Evolutionary conservation across 305 asterid genomes (phyloP).

Genomic region (Fraxinus greggii): DNA sequence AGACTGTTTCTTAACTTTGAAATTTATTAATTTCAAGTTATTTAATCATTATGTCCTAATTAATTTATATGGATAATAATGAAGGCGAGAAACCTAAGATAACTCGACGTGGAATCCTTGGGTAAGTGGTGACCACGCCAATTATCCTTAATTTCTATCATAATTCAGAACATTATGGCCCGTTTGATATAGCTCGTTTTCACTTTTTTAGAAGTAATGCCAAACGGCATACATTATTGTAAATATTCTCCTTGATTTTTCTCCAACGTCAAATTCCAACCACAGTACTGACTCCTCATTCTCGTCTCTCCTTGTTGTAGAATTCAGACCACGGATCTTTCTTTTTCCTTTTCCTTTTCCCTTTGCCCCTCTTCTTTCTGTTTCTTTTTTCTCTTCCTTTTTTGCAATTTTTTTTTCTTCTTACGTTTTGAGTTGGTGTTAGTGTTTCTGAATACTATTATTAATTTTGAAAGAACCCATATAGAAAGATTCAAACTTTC

Average conservation of each 20-base stretch:
- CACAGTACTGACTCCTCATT: not conserved
- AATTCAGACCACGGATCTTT: not conserved
- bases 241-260: not conserved
- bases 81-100: not conserved
- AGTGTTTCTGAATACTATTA: not conserved
- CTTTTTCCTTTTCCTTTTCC: not conserved
- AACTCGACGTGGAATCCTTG: not conserved
- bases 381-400: not conserved
- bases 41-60: not conserved
- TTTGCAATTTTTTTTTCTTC: not conserved
- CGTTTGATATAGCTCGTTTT: too few relatives aligned
- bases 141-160: not conserved
- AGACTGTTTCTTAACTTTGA: not conserved
- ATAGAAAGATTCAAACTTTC: conserved; percentile 27
- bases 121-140: not conserved
- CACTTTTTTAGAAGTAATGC: too few relatives aligned
- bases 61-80: not conserved
- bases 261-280: not conserved
- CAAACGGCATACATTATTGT: not conserved
- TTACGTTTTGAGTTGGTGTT: not conserved
- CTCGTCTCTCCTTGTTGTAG: not conserved
- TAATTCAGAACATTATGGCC: not conserved
- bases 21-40: not conserved
- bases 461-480: conserved; percentile 7
- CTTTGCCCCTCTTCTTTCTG: not conserved